Percentiles rank a stretch among this genome's conserved stretches.
phyloP scores from a whole-genome alignment of 257 asterid genomes.

The Cinchona pubescens region DNA sequence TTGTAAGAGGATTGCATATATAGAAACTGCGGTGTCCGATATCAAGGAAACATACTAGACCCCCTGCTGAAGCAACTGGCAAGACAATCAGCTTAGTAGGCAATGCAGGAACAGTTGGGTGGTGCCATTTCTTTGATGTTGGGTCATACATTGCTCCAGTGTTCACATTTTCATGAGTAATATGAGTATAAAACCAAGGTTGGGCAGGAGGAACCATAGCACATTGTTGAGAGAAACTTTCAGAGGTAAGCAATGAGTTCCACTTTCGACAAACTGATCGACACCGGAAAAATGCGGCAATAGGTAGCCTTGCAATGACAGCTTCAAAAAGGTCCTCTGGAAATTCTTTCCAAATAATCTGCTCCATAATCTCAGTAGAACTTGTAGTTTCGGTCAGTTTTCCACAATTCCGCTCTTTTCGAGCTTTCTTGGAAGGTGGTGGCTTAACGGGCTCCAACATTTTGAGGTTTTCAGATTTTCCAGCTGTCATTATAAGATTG shows the following conservation, averaged over 20 bases:
- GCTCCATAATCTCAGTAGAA: conserved; percentile 58
- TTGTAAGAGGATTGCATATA: conserved; percentile 81
- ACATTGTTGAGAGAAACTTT: conserved; percentile 72
- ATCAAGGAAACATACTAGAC: conserved; percentile 91
- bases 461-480: conserved; percentile 68
- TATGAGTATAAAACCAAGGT: conserved; percentile 91
- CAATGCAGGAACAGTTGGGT: conserved; percentile 68
- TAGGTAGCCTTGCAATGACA: conserved; percentile 84
- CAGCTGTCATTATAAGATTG: conserved; percentile 66
- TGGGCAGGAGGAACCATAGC: conserved; percentile 53
- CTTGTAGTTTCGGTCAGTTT: conserved; percentile 36
- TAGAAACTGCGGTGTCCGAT: conserved; percentile 73
- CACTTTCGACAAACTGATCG: conserved; percentile 78
- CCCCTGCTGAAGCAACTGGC: conserved; percentile 97
- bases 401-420: conserved; percentile 57
- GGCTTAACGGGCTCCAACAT: conserved; percentile 88
- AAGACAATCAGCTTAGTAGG: conserved; percentile 65
- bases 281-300: conserved; percentile 70
- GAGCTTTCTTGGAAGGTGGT: conserved; percentile 68
- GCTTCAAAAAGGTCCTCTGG: conserved; percentile 93
- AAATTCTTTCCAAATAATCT: conserved; percentile 78
- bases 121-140: conserved; percentile 73
- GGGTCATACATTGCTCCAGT: conserved; percentile 92
- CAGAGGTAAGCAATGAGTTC: conserved; percentile 74
- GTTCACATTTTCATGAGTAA: conserved; percentile 68